Evolutionary conservation across 2,329 filamentous ascomycete genomes (phyloP).

Genomic region (Phialocephala subalpina): DNA sequence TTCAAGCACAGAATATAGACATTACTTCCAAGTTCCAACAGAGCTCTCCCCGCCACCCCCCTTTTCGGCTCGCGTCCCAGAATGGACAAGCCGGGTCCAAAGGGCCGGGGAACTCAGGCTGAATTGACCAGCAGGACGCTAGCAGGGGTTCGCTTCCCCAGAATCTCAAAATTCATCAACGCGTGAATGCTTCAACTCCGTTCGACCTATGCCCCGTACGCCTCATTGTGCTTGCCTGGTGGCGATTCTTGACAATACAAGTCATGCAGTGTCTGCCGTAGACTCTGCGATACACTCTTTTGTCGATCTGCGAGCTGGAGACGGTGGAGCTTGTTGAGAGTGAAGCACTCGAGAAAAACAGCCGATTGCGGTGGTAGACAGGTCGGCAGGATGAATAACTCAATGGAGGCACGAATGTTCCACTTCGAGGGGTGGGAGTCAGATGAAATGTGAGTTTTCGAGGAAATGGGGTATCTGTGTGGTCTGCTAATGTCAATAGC

Average conservation of each 20-base stretch:
- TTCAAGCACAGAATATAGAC: not conserved
- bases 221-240: not conserved
- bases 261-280: not conserved
- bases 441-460: slow-evolving; percentile 35
- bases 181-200: slow-evolving; percentile 15
- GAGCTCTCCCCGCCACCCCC: not conserved
- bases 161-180: slow-evolving; percentile 31
- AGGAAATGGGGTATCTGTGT: not conserved
- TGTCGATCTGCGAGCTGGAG: not conserved
- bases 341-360: not conserved
- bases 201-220: slow-evolving; percentile 2
- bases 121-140: slow-evolving; percentile 23
- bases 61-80: not conserved
- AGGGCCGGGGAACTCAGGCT: slow-evolving; percentile 29
- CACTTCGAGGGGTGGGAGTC: slow-evolving; percentile 33
- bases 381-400: slow-evolving; percentile 14
- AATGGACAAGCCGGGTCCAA: slow-evolving; percentile 16
- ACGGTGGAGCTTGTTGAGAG: not conserved
- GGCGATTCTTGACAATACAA: not conserved
- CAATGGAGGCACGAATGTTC: slow-evolving; percentile 11
- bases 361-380: not conserved
- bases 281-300: not conserved
- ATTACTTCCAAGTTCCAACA: no score
- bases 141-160: slow-evolving; percentile 36
- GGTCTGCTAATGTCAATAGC: slow-evolving; percentile 30